A percentile compares a stretch with the other conserved stretches of the same genome.
These are phyloP conservation scores for slime mould (Dictyostelium discoideum) DNA, from an alignment of 78 protist genomes.

Conservation along the genomic window dicty_2.7 NC_007090.3:5179001-5179500, in stretches of 20 bases:
- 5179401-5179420: not conserved
- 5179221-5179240: not conserved
- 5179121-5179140: not conserved
- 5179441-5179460: not conserved
- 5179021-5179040: not conserved
- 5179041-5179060: not conserved
- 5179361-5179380: not conserved
- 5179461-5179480: not conserved
- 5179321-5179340: not conserved
- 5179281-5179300: not conserved
- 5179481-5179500: not conserved
- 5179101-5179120: not conserved
- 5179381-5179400: too few relatives aligned
- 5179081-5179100: not conserved
- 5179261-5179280: not conserved
- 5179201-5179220: not conserved
- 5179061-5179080: not conserved
- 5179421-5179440: not conserved
- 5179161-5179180: not conserved
- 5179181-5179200: not conserved
- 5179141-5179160: not conserved
- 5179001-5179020: not conserved
- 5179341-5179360: not conserved
- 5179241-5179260: not conserved
- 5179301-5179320: not conserved